These are phyloP conservation scores for Saitozyma sp. DNA, from an alignment of 768 basidiomycete species.

Conservation along the genomic window DNA sequence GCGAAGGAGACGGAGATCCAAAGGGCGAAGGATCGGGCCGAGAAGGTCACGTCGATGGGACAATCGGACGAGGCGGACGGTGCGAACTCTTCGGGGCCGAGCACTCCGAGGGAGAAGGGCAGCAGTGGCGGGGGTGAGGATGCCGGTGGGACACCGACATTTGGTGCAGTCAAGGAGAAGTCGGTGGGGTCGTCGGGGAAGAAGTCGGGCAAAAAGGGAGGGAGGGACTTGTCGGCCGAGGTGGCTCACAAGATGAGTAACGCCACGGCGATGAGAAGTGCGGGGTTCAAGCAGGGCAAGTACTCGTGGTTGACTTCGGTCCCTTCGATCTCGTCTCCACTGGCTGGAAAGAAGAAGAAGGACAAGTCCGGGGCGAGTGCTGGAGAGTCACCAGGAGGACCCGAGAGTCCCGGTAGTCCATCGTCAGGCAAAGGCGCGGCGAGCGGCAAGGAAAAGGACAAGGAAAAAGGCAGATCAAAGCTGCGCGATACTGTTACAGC, in stretches of 20 bases:
- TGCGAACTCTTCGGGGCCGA: no score
- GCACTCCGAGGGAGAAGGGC: no score
- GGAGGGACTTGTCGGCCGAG: conserved; percentile 32
- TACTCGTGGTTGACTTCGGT: conserved; percentile 41
- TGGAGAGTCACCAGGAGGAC: conserved; percentile 12
- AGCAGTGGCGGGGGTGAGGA: conserved; percentile 1
- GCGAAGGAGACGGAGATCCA: conserved; percentile 23
- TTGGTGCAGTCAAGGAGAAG: conserved; percentile 32
- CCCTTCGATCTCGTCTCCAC: conserved; percentile 30
- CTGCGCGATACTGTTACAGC: conserved; percentile 4
- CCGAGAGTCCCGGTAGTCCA: background rate
- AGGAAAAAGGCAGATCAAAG: conserved; percentile 20
- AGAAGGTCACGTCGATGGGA: background rate
- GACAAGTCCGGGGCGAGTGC: conserved; percentile 6
- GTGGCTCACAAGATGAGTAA: conserved; percentile 40
- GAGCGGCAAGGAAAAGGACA: no score
- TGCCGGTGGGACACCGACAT: conserved; percentile 21
- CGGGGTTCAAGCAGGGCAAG: conserved; percentile 32
- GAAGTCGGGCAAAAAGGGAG: conserved; percentile 19
- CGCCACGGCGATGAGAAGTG: conserved; percentile 33
- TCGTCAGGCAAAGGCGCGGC: no score
- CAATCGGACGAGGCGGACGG: no score
- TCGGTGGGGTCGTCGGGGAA: conserved; percentile 7
- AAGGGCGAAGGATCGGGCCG: conserved; percentile 6
- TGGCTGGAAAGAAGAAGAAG: conserved; percentile 25